Conservation (phyloP, 768 basidiomycete genomes). For the Mycena kentingensis region DNA sequence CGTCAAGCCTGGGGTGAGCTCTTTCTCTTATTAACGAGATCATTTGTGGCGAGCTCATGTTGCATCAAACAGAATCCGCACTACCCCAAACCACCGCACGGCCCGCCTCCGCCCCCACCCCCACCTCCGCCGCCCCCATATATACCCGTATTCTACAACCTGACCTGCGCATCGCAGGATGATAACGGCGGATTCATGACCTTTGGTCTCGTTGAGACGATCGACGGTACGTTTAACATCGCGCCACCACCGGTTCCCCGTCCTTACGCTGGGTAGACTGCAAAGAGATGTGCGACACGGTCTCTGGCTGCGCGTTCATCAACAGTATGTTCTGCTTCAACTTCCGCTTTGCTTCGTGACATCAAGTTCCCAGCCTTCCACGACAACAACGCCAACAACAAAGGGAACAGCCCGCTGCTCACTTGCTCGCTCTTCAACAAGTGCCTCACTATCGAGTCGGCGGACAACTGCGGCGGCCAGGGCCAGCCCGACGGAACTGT, state of each 20-base stretch:
- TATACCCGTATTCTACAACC: conserved; percentile 31
- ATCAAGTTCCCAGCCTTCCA: conserved; percentile 31
- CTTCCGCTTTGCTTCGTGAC: background rate
- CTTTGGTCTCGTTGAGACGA: conserved; percentile 38
- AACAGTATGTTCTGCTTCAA: conserved; percentile 30
- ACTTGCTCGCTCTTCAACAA: conserved; percentile 37
- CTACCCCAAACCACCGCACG: no score
- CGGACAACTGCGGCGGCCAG: conserved; percentile 37
- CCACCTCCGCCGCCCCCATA: conserved; percentile 22
- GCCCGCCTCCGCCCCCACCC: no score
- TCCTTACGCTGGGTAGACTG: conserved; percentile 28
- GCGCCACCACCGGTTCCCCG: background rate
- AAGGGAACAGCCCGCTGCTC: conserved; percentile 38
- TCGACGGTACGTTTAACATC: conserved; percentile 24
- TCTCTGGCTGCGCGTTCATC: conserved; percentile 33
- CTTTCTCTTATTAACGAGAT: no score
- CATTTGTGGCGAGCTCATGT: no score
- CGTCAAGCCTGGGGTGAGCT: no score
- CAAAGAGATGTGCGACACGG: conserved; percentile 34
- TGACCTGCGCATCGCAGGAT: conserved; percentile 35
- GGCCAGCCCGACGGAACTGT: conserved; percentile 36
- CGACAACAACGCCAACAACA: conserved; percentile 37
- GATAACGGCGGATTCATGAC: conserved; percentile 40
- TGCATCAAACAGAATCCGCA: no score
- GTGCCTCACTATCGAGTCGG: conserved; percentile 31